Base-by-base conservation (phyloP, 129 eudicot species). In the Ambrosia artemisiifolia region DNA sequence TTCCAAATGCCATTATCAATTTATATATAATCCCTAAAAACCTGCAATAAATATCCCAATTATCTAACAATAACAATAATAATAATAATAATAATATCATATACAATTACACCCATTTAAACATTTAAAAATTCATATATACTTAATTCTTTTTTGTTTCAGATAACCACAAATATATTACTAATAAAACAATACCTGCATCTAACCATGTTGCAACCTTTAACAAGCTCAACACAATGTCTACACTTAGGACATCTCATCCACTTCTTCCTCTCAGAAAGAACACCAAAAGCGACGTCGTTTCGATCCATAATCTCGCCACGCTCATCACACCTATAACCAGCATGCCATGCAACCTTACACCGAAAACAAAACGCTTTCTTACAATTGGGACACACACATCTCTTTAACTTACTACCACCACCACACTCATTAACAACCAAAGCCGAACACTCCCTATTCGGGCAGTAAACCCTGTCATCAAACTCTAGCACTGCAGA, bases 361-460 rank as follows among this genome's bases (percentile, higher is more conserved):
- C 92, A 89, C 75, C 49, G 24, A 24, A 83, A 86, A 53, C 96
- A 88, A 61, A 88, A 86, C 43, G 63, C 13, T 71, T 72, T 77
- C 80, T 82, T 86, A 40, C 92, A 86, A 59, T 75, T 82, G 1
- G 92, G 96, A 63, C 92, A 89, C 64, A n/a, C 70, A 16, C 75
- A 77, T 59, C 59, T 50, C 69, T 59, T 84, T 60, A 80, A 75
- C 65, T 6, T 47, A 36, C 81, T 87, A 7, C 10, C 50, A 51
- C 83, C 84, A 13, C 86, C 96, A 75, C 96, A 86, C 83, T 89
- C 92, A 35, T 84, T 84, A 71, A 86, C 59, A 0, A 89, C 79
- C 80, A 89, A 46, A n/a, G 78, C 82, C 5, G 89, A 86, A 32
- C 96, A 90, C 1, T 80, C 80, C 46, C 82, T 24, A 34, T 89